Evolutionary conservation across 495 filamentous ascomycete species (phyloP).

Genomic region (Neurospora sp.): DNA sequence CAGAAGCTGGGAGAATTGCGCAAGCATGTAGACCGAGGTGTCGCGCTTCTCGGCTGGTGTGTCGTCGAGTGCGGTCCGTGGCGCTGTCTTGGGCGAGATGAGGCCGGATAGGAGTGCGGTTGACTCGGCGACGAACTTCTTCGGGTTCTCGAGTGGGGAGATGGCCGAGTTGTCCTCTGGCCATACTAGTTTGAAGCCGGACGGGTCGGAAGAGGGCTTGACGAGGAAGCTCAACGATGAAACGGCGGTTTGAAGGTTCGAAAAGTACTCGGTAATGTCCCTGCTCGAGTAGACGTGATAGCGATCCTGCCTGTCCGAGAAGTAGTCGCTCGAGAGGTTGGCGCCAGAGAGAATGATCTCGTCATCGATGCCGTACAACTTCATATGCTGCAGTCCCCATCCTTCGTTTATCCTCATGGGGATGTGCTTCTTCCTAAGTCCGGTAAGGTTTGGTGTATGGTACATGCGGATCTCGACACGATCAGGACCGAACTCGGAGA

Average conservation of each 20-base stretch:
- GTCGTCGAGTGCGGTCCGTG: slow-evolving; percentile 11
- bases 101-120: slow-evolving; percentile 55
- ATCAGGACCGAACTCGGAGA: slow-evolving; percentile 70
- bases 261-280: slow-evolving; percentile 75
- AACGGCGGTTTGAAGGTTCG: slow-evolving; percentile 62
- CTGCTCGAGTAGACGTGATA: slow-evolving; percentile 84
- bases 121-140: slow-evolving; percentile 57
- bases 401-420: slow-evolving; percentile 92
- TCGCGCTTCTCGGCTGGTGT: slow-evolving; percentile 26
- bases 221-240: slow-evolving; percentile 76
- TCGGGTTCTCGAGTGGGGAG: slow-evolving; percentile 58
- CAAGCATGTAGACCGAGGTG: slow-evolving; percentile 75
- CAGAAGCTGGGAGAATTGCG: slow-evolving; percentile 78
- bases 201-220: slow-evolving; percentile 44
- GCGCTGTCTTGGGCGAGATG: slow-evolving; percentile 34
- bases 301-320: slow-evolving; percentile 87
- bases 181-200: slow-evolving; percentile 70
- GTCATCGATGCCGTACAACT: slow-evolving; percentile 93
- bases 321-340: slow-evolving; percentile 90
- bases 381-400: slow-evolving; percentile 99
- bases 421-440: slow-evolving; percentile 69
- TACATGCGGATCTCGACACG: slow-evolving; percentile 95
- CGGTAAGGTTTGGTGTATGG: slow-evolving; percentile 93
- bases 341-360: slow-evolving; percentile 93
- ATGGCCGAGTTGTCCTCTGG: slow-evolving; percentile 62